These are phyloP conservation scores for Aspergillus sp. DNA, from an alignment of 2,329 filamentous ascomycete genomes.

Conservation along the genomic window DNA sequence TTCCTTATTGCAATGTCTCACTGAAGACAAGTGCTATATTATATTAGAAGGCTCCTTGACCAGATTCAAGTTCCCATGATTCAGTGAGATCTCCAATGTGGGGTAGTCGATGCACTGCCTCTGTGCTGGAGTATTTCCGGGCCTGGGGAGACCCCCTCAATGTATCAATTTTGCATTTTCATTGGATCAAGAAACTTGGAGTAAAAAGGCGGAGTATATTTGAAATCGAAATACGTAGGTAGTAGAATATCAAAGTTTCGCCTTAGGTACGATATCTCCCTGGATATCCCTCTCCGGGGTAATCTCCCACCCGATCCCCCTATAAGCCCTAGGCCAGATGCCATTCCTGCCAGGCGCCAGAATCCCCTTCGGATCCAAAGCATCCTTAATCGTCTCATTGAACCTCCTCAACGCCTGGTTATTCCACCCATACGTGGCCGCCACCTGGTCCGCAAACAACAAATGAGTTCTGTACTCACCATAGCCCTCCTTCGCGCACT, in stretches of 20 bases:
- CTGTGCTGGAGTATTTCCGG: no score
- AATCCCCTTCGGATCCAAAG: slow-evolving; percentile 42
- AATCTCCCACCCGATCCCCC: neutral
- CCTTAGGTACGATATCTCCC: neutral
- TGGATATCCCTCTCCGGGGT: neutral
- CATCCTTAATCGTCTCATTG: slow-evolving; percentile 48
- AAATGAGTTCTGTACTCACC: slow-evolving; percentile 49
- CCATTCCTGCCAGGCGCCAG: neutral
- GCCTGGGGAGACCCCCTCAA: no score
- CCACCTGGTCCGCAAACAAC: slow-evolving; percentile 49
- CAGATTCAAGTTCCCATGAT: no score
- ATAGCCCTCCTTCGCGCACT: slow-evolving; percentile 34
- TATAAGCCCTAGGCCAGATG: neutral
- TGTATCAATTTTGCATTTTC: no score
- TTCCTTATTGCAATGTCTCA: no score
- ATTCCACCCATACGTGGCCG: slow-evolving; percentile 48
- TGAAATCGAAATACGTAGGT: no score
- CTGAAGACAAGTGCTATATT: no score
- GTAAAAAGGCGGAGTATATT: no score
- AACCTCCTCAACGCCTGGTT: slow-evolving; percentile 44
- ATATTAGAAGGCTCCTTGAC: no score
- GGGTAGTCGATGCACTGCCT: no score
- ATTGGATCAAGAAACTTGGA: no score
- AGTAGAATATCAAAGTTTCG: neutral
- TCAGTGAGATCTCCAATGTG: no score